Evolutionary conservation across 164 flowering plant genomes (phyloP), one percentile per base, ranked within the genome.

Genomic region (Aristolochia contorta): DNA sequence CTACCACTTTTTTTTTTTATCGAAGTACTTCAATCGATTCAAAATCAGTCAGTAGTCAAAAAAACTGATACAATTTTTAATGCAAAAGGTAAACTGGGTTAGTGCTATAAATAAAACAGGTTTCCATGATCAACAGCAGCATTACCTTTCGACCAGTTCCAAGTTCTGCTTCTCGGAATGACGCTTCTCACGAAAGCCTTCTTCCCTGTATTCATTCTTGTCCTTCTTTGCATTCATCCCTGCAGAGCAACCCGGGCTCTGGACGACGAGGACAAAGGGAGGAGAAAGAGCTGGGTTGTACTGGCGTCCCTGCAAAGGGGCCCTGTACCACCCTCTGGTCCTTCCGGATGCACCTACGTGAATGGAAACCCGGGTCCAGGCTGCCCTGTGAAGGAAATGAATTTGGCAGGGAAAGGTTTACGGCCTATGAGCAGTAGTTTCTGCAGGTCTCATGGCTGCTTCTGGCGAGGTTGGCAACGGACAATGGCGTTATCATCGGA

Each of bases 341-440:
- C 60, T n/a, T 72, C 75, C 8, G 74, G 75, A 0, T 75, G 81
- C 74, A 72, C 79, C 66, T 32, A 66, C 63, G 56, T 75, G 47
- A 75, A 77, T 13, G 72, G 78, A 0, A 57, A 33, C 23, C 54
- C 66, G 19, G 75, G 77, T 3, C 22, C 68, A 0, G n/a, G 45
- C 48, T 78, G 81, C 58, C 73, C 75, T 1, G 7, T 58, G 27
- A 45, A 45, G 32, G 32, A 45, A 58, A 58, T 0, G 30, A 58
- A 23, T 33, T 21, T 21, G 1, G 51, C 52, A n/a, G n/a, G n/a
- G n/a, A n/a, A n/a, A n/a, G n/a, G n/a, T 19, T 32, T 32, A 3
- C 7, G 3, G 33, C 33, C 4, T 3, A 3, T 3, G 3, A 7
- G 3, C 3, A 32, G 33, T 32, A 32, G 7, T 32, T 32, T 3